Evolutionary conservation across 1,284 basidiomycete species (phyloP), one percentile per base, ranked within the genome.

Genomic region (Fomitopsis palustris): DNA sequence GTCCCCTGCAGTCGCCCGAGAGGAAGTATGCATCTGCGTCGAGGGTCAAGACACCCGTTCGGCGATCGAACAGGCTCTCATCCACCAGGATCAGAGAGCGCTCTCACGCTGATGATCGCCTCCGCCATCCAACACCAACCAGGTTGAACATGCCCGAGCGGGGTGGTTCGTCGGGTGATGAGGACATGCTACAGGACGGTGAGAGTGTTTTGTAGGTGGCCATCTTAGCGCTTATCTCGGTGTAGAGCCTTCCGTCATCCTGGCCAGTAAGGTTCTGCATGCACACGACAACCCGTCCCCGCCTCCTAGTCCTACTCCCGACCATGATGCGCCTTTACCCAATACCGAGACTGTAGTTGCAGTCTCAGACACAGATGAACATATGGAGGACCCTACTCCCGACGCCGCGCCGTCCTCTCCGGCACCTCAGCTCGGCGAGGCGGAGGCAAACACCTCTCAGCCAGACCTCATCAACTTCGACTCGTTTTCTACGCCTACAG

Each of bases 281-380:
- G 88, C 88, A 60, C 81, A 83, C 58, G 85, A 83, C 65, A 91
- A 91, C 65, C 88, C 89, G 16, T 91, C 88, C 19, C 89, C 88
- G 25, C 89, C 89, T 17, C 88, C 89, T 2, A 67, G 61, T 49
- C 68, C 67, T 19, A 64, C 64, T 3, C 55, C 55, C 10, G 19
- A 35, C n/a, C 52, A 25, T 31, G 55, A 35, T 19, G 37, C 9
- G 25, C 23, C 31, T 3, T 19, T 35, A 10, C 49, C 29, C 10
- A 52, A 37, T 52, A 9, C 49, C 31, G 31, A 35, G 7, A 52
- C 21, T 10, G 14, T 55, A 16, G 16, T 55, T 14, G 54, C 43
- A 14, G 16, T 55, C 17, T n/a, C 42, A 4, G 41, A 55, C 23
- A n/a, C 23, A 27, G 27, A 54, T 25, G 52, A 53, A 43, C 45